Base-by-base conservation (phyloP, 495 filamentous ascomycete genomes). In the Articulospora tetracladia region DNA sequence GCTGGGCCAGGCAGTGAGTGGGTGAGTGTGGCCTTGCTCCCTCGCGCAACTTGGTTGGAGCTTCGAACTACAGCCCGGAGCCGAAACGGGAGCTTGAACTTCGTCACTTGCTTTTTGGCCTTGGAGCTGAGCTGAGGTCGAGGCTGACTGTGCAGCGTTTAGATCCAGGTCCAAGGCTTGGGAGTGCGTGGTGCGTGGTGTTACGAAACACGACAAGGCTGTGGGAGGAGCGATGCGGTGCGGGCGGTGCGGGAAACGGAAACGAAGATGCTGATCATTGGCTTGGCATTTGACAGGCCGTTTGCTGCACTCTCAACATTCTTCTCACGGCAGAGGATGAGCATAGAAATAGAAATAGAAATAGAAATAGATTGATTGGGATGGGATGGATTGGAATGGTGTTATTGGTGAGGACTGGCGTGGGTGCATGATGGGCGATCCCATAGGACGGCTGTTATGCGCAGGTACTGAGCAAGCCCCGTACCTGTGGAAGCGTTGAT, bases 341-440 rank as follows among this genome's bases (percentile, higher is more conserved):
- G n/a, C n/a, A n/a, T n/a, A n/a, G n/a, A n/a, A n/a, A n/a, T n/a
- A n/a, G n/a, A n/a, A n/a, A n/a, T n/a, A n/a, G n/a, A n/a, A n/a
- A n/a, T n/a, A n/a, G n/a, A n/a, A n/a, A n/a, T n/a, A n/a, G n/a
- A n/a, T n/a, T n/a, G n/a, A n/a, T n/a, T n/a, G n/a, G n/a, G n/a
- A n/a, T n/a, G n/a, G n/a, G n/a, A n/a, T n/a, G n/a, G n/a, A n/a
- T n/a, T n/a, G n/a, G n/a, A n/a, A n/a, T n/a, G n/a, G n/a, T n/a
- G n/a, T n/a, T n/a, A n/a, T n/a, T n/a, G n/a, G n/a, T n/a, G n/a
- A n/a, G n/a, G n/a, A n/a, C n/a, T n/a, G n/a, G n/a, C n/a, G n/a
- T n/a, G n/a, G n/a, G n/a, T 59, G 57, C 57, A 59, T 59, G 27
- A 53, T 41, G 17, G 24, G 19, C 34, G 27, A 28, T 53, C 36